Conservation (phyloP, 805 yeast genomes). For the Pichia cabralensis region DNA sequence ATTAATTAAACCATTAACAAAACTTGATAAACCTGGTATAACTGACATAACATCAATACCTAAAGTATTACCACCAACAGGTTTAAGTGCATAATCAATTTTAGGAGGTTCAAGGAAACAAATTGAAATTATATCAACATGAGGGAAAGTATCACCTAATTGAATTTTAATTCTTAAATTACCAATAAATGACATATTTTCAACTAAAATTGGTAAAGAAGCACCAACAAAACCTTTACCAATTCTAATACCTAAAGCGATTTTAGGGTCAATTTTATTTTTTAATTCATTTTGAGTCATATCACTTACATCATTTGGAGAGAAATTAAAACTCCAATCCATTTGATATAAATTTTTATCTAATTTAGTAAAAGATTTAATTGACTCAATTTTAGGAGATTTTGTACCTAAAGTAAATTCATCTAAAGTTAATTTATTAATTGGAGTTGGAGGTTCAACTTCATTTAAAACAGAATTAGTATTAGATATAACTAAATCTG, state of each 20-base stretch:
- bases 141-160: conserved; percentile 63
- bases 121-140: conserved; percentile 59
- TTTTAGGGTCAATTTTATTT: conserved; percentile 68
- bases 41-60: conserved; percentile 80
- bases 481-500: conserved; percentile 60
- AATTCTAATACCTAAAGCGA: conserved; percentile 68
- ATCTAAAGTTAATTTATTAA: conserved; percentile 61
- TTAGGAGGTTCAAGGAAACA: conserved; percentile 70
- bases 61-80: conserved; percentile 83
- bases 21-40: conserved; percentile 67
- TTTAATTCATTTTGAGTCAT: conserved; percentile 71
- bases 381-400: conserved; percentile 64
- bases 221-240: conserved; percentile 78
- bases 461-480: conserved; percentile 62
- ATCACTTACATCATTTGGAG: conserved; percentile 75
- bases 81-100: conserved; percentile 72
- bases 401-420: conserved; percentile 76
- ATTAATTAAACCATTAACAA: conserved; percentile 62
- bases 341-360: conserved; percentile 63
- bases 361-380: conserved; percentile 62
- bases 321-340: conserved; percentile 77
- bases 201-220: conserved; percentile 67
- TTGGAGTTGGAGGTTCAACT: conserved; percentile 76
- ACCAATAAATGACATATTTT: conserved; percentile 70
- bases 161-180: conserved; percentile 54